Evolutionary conservation across 805 yeast species (phyloP).

Genomic region (Saturnispora sekii): DNA sequence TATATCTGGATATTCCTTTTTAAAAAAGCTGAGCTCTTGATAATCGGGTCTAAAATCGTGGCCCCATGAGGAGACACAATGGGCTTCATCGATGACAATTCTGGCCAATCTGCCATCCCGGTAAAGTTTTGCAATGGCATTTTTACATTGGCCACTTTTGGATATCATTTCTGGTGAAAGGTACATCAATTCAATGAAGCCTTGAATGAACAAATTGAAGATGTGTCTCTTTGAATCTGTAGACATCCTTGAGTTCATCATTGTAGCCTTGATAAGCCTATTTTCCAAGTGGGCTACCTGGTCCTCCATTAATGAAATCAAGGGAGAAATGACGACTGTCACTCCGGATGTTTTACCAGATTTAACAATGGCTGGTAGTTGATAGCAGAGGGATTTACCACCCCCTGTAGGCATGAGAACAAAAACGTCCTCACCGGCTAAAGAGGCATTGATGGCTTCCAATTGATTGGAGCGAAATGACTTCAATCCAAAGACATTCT

Average conservation of each 20-base stretch:
- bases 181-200: constrained; percentile 67
- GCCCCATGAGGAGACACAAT: constrained; percentile 98
- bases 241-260: constrained; percentile 73
- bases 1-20: constrained; percentile 59
- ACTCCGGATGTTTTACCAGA: constrained; percentile 74
- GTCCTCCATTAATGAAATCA: constrained; percentile 95
- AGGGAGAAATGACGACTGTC: constrained; percentile 87
- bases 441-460: constrained; percentile 74
- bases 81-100: constrained; percentile 94
- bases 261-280: constrained; percentile 68
- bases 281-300: constrained; percentile 75
- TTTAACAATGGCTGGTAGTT: constrained; percentile 78
- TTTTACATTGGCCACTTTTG: constrained; percentile 58
- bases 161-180: constrained; percentile 92
- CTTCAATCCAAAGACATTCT: constrained; percentile 48
- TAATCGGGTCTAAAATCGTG: constrained; percentile 97
- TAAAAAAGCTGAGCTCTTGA: constrained; percentile 67
- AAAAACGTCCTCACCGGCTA: constrained; percentile 76
- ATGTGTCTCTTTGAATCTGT: constrained; percentile 54
- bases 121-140: constrained; percentile 50
- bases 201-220: constrained; percentile 52
- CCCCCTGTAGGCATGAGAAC: constrained; percentile 99
- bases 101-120: constrained; percentile 57
- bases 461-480: constrained; percentile 75
- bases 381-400: constrained; percentile 93